These are phyloP conservation scores for Heliosperma pusillum DNA, from an alignment of 148 eudicot species.

Conservation along the genomic window DNA sequence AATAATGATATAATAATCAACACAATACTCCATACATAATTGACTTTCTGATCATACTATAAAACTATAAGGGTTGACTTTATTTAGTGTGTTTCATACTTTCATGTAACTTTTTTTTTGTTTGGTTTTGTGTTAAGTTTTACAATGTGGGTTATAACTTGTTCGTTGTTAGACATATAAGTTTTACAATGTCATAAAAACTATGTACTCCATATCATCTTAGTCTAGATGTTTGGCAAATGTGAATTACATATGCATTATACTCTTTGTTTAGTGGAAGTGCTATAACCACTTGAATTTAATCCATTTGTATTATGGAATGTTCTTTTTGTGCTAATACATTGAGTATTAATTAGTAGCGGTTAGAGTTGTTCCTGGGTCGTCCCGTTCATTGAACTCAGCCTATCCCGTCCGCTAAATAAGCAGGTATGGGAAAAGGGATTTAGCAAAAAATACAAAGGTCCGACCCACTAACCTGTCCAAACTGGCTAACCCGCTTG, in stretches of 20 bases:
- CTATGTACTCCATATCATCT: not conserved
- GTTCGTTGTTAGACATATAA: not conserved
- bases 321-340: not conserved
- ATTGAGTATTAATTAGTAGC: too few species aligned
- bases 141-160: slow-evolving; percentile 1
- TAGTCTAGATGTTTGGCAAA: not conserved
- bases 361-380: too few species aligned
- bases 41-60: slow-evolving; percentile 13
- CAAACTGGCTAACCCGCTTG: too few species aligned
- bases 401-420: too few species aligned
- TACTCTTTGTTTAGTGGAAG: not conserved
- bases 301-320: too few species aligned
- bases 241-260: slow-evolving; percentile 5
- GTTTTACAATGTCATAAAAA: not conserved
- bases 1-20: not conserved
- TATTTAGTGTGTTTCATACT: slow-evolving; percentile 15
- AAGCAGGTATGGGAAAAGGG: too few species aligned
- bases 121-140: slow-evolving; percentile 19
- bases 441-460: too few species aligned
- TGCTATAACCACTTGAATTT: not conserved
- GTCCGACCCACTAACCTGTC: too few species aligned
- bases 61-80: not conserved
- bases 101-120: slow-evolving; percentile 5
- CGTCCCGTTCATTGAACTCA: too few species aligned
- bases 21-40: not conserved